Percentiles rank a stretch among this genome's conserved stretches.
These are phyloP conservation scores for Fusarium brachygibbosum DNA, from an alignment of 2,329 filamentous ascomycete species.

Conservation along the genomic window DNA sequence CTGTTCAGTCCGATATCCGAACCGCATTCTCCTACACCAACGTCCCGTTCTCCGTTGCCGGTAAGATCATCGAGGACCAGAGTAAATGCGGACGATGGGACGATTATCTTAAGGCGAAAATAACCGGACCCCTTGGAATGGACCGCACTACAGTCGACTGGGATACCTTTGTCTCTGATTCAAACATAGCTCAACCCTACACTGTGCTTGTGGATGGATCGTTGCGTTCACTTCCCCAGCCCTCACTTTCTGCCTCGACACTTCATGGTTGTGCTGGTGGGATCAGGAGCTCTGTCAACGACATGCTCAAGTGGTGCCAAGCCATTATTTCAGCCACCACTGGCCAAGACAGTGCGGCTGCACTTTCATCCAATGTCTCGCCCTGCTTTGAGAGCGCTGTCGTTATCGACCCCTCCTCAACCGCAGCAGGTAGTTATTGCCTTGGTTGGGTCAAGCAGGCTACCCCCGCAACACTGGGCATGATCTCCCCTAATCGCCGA, in stretches of 20 bases:
- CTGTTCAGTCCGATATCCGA: background rate
- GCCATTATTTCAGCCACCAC: background rate
- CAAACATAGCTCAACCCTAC: background rate
- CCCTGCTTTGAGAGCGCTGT: background rate
- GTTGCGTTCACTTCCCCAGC: background rate
- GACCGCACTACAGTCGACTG: background rate
- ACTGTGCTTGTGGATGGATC: background rate
- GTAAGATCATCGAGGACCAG: background rate
- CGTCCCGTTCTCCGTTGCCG: background rate
- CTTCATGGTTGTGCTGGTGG: slow-evolving; percentile 1
- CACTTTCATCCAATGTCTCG: background rate
- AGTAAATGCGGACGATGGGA: background rate
- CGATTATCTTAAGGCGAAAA: background rate
- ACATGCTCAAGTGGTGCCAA: slow-evolving; percentile 4
- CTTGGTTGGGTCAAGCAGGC: background rate
- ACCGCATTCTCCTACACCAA: background rate
- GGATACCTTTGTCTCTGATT: background rate
- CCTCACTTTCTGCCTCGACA: background rate
- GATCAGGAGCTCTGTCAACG: slow-evolving; percentile 1
- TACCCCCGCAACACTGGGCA: background rate
- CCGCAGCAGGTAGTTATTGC: background rate
- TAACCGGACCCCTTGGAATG: background rate
- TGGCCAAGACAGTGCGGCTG: too few relatives aligned
- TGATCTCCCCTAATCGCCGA: background rate
- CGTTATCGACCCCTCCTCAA: background rate